phyloP scores from a whole-genome alignment of 179 eudicot species.

The Silene noctiflora region DNA sequence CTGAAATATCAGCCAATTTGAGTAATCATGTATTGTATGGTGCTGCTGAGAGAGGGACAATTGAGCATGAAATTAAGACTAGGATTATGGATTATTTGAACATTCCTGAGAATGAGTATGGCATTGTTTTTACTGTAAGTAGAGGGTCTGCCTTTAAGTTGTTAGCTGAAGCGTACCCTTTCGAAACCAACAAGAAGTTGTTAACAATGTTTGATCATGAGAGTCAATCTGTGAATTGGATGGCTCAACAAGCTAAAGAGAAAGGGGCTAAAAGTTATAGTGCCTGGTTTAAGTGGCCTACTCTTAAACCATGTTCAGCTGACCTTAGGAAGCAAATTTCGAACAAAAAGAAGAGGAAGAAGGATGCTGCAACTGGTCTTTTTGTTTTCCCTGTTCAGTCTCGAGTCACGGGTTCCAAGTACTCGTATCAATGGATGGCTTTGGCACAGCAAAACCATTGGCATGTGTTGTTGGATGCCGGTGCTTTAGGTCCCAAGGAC shows the following conservation, averaged over 20 bases:
- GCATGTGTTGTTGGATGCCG: slow-evolving; percentile 99
- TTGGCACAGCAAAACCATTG: slow-evolving; percentile 97
- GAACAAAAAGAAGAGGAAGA: slow-evolving; percentile 80
- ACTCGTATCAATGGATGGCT: slow-evolving; percentile 99
- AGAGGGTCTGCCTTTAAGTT: slow-evolving; percentile 95
- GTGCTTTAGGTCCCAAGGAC: slow-evolving; percentile 97
- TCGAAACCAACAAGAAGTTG: slow-evolving; percentile 85
- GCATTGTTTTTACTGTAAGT: slow-evolving; percentile 94
- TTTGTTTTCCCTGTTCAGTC: slow-evolving; percentile 99
- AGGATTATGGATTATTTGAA: slow-evolving; percentile 93
- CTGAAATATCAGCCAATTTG: slow-evolving; percentile 95
- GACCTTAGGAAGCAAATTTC: slow-evolving; percentile 85
- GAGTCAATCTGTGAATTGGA: slow-evolving; percentile 97
- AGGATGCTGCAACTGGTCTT: slow-evolving; percentile 84
- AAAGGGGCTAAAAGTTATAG: slow-evolving; percentile 90
- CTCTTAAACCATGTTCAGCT: slow-evolving; percentile 87
- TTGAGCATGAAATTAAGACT: slow-evolving; percentile 84
- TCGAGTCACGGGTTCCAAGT: slow-evolving; percentile 93
- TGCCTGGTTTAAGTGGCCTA: slow-evolving; percentile 99
- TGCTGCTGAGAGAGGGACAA: slow-evolving; percentile 90
- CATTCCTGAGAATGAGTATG: slow-evolving; percentile 96
- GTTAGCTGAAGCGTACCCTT: slow-evolving; percentile 95
- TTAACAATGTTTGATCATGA: slow-evolving; percentile 98
- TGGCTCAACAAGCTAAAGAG: slow-evolving; percentile 89
- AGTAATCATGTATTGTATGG: slow-evolving; percentile 97